Evolutionary conservation across 768 basidiomycete genomes (phyloP), one percentile per base, ranked within the genome.

Genomic region (Royoungia palumana): DNA sequence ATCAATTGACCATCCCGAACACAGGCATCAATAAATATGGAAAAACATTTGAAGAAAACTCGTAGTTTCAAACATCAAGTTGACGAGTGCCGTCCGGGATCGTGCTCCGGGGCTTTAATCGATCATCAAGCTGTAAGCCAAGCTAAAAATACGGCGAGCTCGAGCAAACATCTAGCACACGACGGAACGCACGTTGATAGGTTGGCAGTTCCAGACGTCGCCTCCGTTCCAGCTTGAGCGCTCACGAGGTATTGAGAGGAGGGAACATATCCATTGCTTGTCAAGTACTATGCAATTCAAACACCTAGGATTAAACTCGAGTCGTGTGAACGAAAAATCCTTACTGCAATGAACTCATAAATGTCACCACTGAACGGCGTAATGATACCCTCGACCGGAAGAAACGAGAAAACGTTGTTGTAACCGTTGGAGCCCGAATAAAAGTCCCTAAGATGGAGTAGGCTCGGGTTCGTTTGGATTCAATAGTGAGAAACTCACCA

Each of bases 171-270:
- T 3, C 6, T 28, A 11, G 36, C 21, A 37, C 30, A 24, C 34
- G 17, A 37, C 5, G 5, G 12, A 25, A 67, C 78, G 58, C 55
- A 83, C 83, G 77, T 78, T 0, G 70, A 74, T 7, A 85, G 63
- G 0, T 70, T 75, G 9, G 78, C 81, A 25, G 70, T 69, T 19
- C 83, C 83, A 11, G 72, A 72, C 0, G 79, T 83, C 14, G 78
- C 77, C 62, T 87, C 85, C 0, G 79, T 80, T 6, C 85, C 85
- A 6, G 73, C 82, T 57, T 86, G 82, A 1, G 75, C 75, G 14
- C 76, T 81, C 32, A 63, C 74, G 44, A 86, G 70, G 66, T 74
- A 86, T 55, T 86, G 76, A 4, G 79, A 76, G 13, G 73, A 59
- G 49, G 68, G 63, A 28, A 87, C 54, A 5, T 74, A 70, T 28